These are phyloP conservation scores for Brassica rapa DNA, from an alignment of 345 rosid species.

Conservation along the genomic window DNA sequence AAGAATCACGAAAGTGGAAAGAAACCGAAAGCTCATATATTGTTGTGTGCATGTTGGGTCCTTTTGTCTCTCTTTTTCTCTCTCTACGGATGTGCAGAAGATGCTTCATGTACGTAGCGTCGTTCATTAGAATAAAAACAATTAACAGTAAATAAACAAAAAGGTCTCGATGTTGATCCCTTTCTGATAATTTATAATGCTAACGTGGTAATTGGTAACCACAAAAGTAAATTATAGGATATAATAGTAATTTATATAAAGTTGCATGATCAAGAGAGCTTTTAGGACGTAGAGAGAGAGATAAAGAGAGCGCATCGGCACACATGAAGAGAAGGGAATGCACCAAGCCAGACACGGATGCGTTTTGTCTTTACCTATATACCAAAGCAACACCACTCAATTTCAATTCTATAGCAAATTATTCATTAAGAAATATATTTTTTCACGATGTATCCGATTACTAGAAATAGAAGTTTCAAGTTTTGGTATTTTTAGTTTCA, in stretches of 20 bases:
- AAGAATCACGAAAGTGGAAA: slow-evolving; percentile 43
- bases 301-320: slow-evolving; percentile 31
- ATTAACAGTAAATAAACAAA: slow-evolving; percentile 28
- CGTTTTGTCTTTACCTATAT: slow-evolving; percentile 37
- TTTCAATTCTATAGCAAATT: slow-evolving; percentile 19
- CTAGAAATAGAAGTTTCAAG: neutral
- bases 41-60: slow-evolving; percentile 41
- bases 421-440: neutral
- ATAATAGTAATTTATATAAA: slow-evolving; percentile 14
- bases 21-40: slow-evolving; percentile 41
- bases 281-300: slow-evolving; percentile 29
- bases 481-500: neutral
- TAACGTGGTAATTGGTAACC: slow-evolving; percentile 8
- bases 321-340: slow-evolving; percentile 28
- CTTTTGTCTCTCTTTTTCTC: slow-evolving; percentile 40
- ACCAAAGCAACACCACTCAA: slow-evolving; percentile 30
- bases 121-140: slow-evolving; percentile 34
- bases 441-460: neutral
- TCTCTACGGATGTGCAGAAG: slow-evolving; percentile 35
- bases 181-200: slow-evolving; percentile 21
- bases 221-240: neutral
- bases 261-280: slow-evolving; percentile 36
- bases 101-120: slow-evolving; percentile 36
- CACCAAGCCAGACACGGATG: slow-evolving; percentile 33
- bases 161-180: slow-evolving; percentile 43